Evolutionary conservation across 2,329 filamentous ascomycete species (phyloP).

Genomic region (Beauveria brongniartii): DNA sequence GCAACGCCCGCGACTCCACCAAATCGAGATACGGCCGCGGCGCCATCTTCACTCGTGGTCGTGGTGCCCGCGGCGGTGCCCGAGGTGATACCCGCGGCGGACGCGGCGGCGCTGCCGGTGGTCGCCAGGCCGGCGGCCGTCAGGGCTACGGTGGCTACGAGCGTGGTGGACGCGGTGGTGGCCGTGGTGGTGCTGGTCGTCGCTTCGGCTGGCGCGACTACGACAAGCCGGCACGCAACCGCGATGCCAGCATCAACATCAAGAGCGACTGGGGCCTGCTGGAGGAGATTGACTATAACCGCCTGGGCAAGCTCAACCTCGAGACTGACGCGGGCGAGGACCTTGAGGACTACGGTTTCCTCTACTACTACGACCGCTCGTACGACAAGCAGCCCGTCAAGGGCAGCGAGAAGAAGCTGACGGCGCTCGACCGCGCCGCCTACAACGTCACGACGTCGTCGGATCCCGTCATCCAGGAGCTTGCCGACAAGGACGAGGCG

Average conservation of each 20-base stretch:
- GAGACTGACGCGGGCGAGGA: conserved; percentile 94
- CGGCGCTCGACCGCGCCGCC: conserved; percentile 82
- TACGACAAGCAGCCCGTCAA: conserved; percentile 93
- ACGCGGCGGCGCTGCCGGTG: conserved; percentile 53
- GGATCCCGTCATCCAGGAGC: conserved; percentile 93
- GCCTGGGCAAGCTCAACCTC: conserved; percentile 89
- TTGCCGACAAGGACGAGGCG: conserved; percentile 91
- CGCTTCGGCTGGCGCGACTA: conserved; percentile 98
- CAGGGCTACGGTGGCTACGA: conserved; percentile 47
- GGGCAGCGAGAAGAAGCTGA: conserved; percentile 78
- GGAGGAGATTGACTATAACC: conserved; percentile 98
- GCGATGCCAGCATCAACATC: conserved; percentile 92
- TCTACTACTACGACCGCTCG: conserved; percentile 94
- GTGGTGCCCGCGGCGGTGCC: conserved; percentile 67
- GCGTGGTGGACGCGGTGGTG: conserved; percentile 59
- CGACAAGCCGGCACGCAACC: conserved; percentile 94
- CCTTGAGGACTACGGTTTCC: conserved; percentile 89
- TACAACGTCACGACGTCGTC: conserved; percentile 98
- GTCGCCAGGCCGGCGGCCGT: conserved; percentile 51
- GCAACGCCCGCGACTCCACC: conserved; percentile 79
- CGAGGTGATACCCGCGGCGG: conserved; percentile 55
- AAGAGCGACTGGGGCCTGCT: conserved; percentile 92
- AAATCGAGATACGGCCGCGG: conserved; percentile 86
- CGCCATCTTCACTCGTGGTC: conserved; percentile 80
- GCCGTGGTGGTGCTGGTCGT: conserved; percentile 64